Percentiles rank a stretch among this genome's conserved stretches.
phyloP scores from a whole-genome alignment of 345 rosid genomes.

The Populus alba region DNA sequence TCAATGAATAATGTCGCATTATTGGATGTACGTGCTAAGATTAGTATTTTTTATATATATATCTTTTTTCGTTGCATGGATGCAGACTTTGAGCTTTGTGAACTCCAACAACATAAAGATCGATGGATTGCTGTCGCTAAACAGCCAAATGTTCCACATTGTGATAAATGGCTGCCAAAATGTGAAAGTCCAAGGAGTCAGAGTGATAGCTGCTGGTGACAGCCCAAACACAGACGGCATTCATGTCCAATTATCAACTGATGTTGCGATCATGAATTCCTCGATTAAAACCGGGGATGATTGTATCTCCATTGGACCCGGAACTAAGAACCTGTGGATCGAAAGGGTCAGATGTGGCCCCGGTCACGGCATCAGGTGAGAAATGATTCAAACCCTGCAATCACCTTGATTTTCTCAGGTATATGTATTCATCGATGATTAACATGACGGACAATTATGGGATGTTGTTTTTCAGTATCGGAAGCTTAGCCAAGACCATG shows the following conservation, averaged over 20 bases:
- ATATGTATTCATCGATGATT: neutral
- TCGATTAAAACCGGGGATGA: conserved; percentile 1
- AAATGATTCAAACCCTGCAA: neutral
- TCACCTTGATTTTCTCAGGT: neutral
- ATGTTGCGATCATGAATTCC: neutral
- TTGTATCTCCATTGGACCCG: conserved; percentile 14
- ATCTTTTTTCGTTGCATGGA: neutral
- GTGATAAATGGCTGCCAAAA: conserved; percentile 7
- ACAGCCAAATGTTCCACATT: conserved; percentile 9
- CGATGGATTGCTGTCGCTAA: conserved; percentile 3
- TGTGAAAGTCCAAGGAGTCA: neutral
- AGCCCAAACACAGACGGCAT: conserved; percentile 17
- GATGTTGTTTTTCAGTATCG: conserved; percentile 4
- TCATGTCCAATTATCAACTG: conserved; percentile 2
- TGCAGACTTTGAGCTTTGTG: conserved; percentile 15
- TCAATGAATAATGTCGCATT: neutral
- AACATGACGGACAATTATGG: neutral
- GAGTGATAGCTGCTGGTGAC: conserved; percentile 4
- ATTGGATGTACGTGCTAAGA: too few species aligned
- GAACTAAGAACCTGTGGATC: conserved; percentile 5
- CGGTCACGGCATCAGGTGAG: conserved; percentile 12
- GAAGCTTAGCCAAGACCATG: neutral
- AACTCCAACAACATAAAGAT: conserved; percentile 13
- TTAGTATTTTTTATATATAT: too few species aligned
- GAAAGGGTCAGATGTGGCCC: neutral